Base-by-base conservation (phyloP, 768 basidiomycete species). In the Kwoniella heveanensis region DNA sequence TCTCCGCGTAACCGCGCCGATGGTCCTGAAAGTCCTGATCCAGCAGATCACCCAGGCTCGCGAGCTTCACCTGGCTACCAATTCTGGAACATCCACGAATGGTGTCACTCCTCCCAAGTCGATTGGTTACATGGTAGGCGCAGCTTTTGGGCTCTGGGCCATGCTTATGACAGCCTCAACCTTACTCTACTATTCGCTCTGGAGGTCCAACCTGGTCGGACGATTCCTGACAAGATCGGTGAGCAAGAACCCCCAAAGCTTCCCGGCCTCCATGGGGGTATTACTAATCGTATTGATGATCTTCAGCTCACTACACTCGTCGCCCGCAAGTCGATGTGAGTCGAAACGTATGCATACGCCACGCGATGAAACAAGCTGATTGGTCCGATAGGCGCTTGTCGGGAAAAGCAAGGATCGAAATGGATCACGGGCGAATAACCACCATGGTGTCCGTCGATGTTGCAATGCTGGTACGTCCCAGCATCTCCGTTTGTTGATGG, bases 351-450 rank as follows among this genome's bases (percentile, higher is more conserved):
- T 36, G 6, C 7, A 47, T 8, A 8, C 8, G 22, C n/a, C 15
- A 47, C n/a, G 19, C 22, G 46, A 19, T 19, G 46, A 22, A 19
- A n/a, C n/a, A n/a, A n/a, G n/a, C n/a, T n/a, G n/a, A n/a, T 47
- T 19, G 4, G 46, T 47, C 7, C 7, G 19, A n/a, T 44, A 71
- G 70, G 62, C 84, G 88, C 13, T 79, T 90, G 0, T 89, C 88
- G 17, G 85, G 86, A 0, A 82, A 84, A 53, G 82, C 87, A 9
- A 82, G 87, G 21, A 63, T 84, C 26, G 82, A 85, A 47, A 86
- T 88, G 70, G 85, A 83, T 22, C 85, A 85, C 44, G 88, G 88
- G 0, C 83, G 88, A 70, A 86, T 89, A 53, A 88, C 85, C 12
- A 90, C 88, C 0, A 85, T 89, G 82, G 86, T 89, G 5, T 86